These are phyloP conservation scores for Fusarium virguliforme DNA, from an alignment of 2,329 filamentous ascomycete species.

Conservation along the genomic window DNA sequence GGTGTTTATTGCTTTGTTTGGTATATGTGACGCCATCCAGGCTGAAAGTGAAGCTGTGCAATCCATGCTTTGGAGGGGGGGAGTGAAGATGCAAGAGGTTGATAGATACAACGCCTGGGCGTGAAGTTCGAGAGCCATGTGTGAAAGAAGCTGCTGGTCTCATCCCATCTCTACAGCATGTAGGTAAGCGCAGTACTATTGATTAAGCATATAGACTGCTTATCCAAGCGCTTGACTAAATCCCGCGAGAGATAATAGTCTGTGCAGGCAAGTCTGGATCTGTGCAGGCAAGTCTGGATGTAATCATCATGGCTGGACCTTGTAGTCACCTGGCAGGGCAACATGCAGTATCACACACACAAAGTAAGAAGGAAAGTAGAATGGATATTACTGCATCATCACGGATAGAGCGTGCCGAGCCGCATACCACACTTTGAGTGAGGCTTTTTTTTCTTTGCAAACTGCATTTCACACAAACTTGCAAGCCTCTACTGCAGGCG, in stretches of 20 bases:
- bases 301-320: slow-evolving; percentile 6
- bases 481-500: background rate
- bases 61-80: slow-evolving; percentile 1
- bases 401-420: slow-evolving; percentile 43
- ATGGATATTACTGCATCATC: slow-evolving; percentile 30
- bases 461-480: slow-evolving; percentile 1
- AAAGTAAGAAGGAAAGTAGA: background rate
- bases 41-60: slow-evolving; percentile 21
- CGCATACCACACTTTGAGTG: slow-evolving; percentile 8
- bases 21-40: background rate
- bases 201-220: slow-evolving; percentile 2
- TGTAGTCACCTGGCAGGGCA: background rate
- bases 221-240: slow-evolving; percentile 3
- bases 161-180: background rate
- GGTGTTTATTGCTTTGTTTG: background rate
- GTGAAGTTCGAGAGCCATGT: slow-evolving; percentile 4
- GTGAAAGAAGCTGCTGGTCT: background rate
- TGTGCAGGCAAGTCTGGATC: background rate
- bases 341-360: slow-evolving; percentile 9
- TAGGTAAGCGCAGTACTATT: background rate
- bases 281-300: background rate
- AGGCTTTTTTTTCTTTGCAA: slow-evolving; percentile 31
- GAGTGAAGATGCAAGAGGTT: slow-evolving; percentile 2
- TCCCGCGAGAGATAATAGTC: background rate
- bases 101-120: slow-evolving; percentile 6